Percentiles rank a stretch among this genome's conserved stretches.
phyloP scores from a whole-genome alignment of 2,329 filamentous ascomycete genomes.

The Penicillium janthinellum region DNA sequence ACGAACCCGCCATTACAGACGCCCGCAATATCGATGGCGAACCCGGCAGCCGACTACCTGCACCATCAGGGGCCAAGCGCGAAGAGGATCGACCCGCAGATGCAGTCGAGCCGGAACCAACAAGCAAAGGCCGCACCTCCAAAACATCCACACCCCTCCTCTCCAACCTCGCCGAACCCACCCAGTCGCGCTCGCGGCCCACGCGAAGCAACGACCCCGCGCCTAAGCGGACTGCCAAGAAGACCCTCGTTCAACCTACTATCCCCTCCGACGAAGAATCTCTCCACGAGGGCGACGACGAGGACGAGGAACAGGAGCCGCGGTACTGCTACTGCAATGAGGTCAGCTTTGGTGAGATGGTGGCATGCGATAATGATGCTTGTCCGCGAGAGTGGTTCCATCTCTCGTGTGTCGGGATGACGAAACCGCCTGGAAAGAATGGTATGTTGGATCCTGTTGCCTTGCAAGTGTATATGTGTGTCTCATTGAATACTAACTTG shows the following conservation, averaged over 20 bases:
- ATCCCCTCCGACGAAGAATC: conserved; percentile 46
- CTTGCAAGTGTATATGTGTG: background rate
- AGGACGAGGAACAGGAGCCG: conserved; percentile 69
- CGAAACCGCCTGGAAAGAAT: conserved; percentile 74
- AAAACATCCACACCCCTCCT: conserved; percentile 47
- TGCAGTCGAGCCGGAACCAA: conserved; percentile 36
- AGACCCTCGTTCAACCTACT: conserved; percentile 31
- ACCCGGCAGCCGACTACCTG: conserved; percentile 14
- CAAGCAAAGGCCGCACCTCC: conserved; percentile 40
- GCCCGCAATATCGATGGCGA: conserved; percentile 34
- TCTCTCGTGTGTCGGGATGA: conserved; percentile 76
- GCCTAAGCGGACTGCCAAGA: conserved; percentile 42
- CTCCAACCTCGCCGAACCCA: conserved; percentile 39
- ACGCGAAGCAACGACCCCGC: conserved; percentile 38
- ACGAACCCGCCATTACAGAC: conserved; percentile 40
- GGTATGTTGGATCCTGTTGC: conserved; percentile 55
- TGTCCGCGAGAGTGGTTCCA: conserved; percentile 83
- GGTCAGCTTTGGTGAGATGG: conserved; percentile 82
- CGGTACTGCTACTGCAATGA: conserved; percentile 79
- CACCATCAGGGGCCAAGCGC: conserved; percentile 32
- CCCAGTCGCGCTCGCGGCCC: conserved; percentile 35
- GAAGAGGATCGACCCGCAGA: conserved; percentile 42
- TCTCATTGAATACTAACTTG: conserved; percentile 24
- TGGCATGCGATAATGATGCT: conserved; percentile 73
- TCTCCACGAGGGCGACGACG: conserved; percentile 57